Conservation (phyloP, 2,329 filamentous ascomycete species). For the Pseudogymnoascus sp. region DNA sequence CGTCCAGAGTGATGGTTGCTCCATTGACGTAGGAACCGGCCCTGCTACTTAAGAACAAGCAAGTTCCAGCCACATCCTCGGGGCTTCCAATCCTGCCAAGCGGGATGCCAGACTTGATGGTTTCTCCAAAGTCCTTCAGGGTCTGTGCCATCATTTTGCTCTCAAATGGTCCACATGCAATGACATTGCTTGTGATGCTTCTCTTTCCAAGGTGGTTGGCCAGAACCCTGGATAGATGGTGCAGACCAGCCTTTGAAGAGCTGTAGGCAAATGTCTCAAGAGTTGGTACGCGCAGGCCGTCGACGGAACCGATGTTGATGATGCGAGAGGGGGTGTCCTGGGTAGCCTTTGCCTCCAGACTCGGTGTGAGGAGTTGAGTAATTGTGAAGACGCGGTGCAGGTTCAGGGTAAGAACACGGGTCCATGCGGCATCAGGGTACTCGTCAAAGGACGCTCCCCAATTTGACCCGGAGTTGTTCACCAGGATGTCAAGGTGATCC, state of each 20-base stretch:
- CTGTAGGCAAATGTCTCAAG: constrained; percentile 55
- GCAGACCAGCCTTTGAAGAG: constrained; percentile 55
- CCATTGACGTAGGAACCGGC: constrained; percentile 63
- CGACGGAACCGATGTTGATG: constrained; percentile 59
- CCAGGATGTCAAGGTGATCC: constrained; percentile 50
- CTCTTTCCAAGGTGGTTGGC: constrained; percentile 54
- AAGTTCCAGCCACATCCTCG: constrained; percentile 64
- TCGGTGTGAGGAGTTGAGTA: constrained; percentile 54
- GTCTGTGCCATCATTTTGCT: constrained; percentile 70
- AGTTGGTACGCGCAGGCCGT: constrained; percentile 52
- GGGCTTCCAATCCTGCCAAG: constrained; percentile 59
- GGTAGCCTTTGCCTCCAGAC: constrained; percentile 46
- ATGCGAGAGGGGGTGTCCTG: constrained; percentile 45
- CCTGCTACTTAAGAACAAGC: constrained; percentile 60
- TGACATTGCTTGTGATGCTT: constrained; percentile 57
- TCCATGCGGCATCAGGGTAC: constrained; percentile 53
- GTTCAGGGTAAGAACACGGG: constrained; percentile 51
- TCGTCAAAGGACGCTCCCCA: constrained; percentile 55
- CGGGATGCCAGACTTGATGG: constrained; percentile 54
- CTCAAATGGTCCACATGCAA: constrained; percentile 66
- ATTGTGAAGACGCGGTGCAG: constrained; percentile 60
- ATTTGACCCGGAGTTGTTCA: constrained; percentile 60
- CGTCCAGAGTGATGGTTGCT: constrained; percentile 56
- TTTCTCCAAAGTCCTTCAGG: constrained; percentile 49
- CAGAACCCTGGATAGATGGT: constrained; percentile 58